Base-by-base conservation (phyloP, 345 rosid species). In the Reutealis trisperma region DNA sequence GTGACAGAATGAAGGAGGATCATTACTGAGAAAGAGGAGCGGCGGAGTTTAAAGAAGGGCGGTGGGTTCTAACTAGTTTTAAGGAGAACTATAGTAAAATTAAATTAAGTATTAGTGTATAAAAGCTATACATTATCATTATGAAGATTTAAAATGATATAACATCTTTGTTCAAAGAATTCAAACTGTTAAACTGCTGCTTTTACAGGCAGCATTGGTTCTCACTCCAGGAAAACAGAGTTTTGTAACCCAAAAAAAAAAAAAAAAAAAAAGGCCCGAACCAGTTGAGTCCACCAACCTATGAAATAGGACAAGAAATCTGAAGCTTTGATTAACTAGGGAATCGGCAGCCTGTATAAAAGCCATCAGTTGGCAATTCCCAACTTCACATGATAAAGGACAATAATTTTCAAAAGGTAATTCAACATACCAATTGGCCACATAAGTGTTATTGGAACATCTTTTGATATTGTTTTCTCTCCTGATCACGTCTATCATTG, bases 401-500 rank as follows among this genome's bases (percentile, higher is more conserved):
- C 16, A 64, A 55, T 6, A 58, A 55, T 44, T 42, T 64, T 3
- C 8, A 13, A 10, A 71, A 25, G 32, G 30, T 34, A 34, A 70
- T 63, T 27, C 13, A 5, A 49, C 76, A 71, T 75, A 72, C 80
- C 79, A 75, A 19, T 79, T 54, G 25, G 67, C 62, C 25, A 42
- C 9, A 14, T 2, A 52, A 54, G n/a, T 54, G 7, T 54, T 54
- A 18, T 54, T 54, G 59, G 59, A 54, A 16, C 16, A 13, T 52
- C 3, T 52, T 52, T 81, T 87, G 88, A 73, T 80, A 96, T 64
- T 83, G 91, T 81, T 73, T 88, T 73, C 84, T 96, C 90, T 93
- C 98, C 79, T 55, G 85, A 27, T 90, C 87, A 55, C 80, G 87
- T 75, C 97, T 86, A 64, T 87, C 81, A 42, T 87, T 82, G 70